Evolutionary conservation across 2,329 filamentous ascomycete species (phyloP), one percentile per base, ranked within the genome.

Genomic region (Aspergillus sp.): DNA sequence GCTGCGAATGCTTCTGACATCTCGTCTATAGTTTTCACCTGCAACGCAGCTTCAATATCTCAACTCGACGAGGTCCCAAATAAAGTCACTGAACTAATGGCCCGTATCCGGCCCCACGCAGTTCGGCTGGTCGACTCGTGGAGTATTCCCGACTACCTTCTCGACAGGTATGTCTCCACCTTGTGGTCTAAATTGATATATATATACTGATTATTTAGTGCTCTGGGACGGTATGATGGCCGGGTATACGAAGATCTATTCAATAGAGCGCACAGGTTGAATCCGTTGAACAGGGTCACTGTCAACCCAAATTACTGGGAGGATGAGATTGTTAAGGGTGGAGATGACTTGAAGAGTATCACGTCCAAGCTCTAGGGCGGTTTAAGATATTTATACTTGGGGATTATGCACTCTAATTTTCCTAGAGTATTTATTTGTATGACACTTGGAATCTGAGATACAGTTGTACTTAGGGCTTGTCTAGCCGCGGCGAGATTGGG

Each of bases 181-280:
- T 20, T 17, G 15, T 1, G 53, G 52, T 34, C 18, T 17, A 8
- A 24, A 38, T 20, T 24, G 4, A 13, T 36, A 47, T 11, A 9
- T 11, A 30, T 30, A 9, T 26, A 26, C 61, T 39, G 36, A 56
- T 50, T 49, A 5, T 11, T 5, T 45, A 82, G 79, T 65, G 78
- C 81, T 5, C 65, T 83, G 39, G 81, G 81, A 0, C 69, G 80
- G 43, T 78, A 74, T 55, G 81, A 83, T 64, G 81, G 81, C 2
- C 78, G 74, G 50, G 80, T 83, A 6, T 83, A 83, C 61, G 81
- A 83, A 63, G 78, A 82, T 55, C 64, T 83, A 42, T 83, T 77
- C 58, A 74, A 82, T 55, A 72, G 77, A 52, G 81, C 81, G 4
- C 80, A 83, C 71, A 68, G 77, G 45, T 65, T 77, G 61, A 83